Evolutionary conservation across 2,329 filamentous ascomycete genomes (phyloP).

Genomic region (Cyphellophora europaea): DNA sequence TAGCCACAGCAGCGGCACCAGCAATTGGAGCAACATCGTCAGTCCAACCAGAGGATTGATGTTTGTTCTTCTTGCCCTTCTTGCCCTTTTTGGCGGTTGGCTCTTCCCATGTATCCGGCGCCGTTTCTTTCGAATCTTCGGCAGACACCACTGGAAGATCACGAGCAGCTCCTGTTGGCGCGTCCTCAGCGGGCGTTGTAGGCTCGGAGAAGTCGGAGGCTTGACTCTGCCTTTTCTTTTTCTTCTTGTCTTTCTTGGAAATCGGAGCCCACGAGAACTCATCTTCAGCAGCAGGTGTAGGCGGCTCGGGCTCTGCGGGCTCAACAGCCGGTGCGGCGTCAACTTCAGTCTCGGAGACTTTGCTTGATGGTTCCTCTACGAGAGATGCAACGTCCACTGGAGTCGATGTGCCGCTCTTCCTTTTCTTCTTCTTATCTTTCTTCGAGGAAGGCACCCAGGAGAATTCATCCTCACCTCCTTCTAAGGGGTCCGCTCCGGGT

Average conservation of each 20-base stretch:
- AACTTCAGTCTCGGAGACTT: neutral
- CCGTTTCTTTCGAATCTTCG: slow-evolving; percentile 1
- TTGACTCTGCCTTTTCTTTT: slow-evolving; percentile 8
- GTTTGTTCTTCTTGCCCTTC: slow-evolving; percentile 17
- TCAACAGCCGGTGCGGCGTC: neutral
- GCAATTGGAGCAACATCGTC: no score
- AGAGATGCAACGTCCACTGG: neutral
- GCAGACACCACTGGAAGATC: neutral
- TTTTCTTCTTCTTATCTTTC: no score
- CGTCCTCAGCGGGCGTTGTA: no score
- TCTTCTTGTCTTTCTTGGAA: slow-evolving; percentile 15
- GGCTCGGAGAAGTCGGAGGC: neutral
- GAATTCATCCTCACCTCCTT: no score
- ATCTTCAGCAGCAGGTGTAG: slow-evolving; percentile 8
- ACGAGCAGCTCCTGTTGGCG: no score
- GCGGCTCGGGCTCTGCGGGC: slow-evolving; percentile 3
- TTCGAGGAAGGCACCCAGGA: no score
- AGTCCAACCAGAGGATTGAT: slow-evolving; percentile 1
- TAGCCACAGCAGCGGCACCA: no score
- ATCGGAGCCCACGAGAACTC: slow-evolving; percentile 4
- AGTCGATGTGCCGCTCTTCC: no score
- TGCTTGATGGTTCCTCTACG: slow-evolving; percentile 1
- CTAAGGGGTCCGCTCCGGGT: no score
- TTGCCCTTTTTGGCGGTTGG: slow-evolving; percentile 20
- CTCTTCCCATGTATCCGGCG: no score